These are phyloP conservation scores for Entoloma clypeatum DNA, from an alignment of 1,284 basidiomycete genomes.

Conservation along the genomic window DNA sequence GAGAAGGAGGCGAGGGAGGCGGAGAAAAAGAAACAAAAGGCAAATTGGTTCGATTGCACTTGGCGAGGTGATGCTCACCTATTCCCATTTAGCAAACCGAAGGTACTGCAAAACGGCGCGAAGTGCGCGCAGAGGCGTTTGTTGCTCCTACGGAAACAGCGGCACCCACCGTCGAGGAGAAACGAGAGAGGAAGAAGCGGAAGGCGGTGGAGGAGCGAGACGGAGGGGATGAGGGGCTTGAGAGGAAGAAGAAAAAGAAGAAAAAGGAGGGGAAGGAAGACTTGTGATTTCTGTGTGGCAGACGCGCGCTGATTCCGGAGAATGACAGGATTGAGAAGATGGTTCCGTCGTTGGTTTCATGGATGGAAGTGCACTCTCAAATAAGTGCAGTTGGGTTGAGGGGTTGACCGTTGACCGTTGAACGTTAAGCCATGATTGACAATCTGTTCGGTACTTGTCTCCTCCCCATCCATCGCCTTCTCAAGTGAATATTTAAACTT, in stretches of 20 bases:
- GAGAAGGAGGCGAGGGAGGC: constrained; percentile 72
- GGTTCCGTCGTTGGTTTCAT: no score
- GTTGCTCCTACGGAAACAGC: constrained; percentile 75
- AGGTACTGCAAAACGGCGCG: constrained; percentile 61
- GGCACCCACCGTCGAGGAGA: constrained; percentile 75
- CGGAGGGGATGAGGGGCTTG: constrained; percentile 20
- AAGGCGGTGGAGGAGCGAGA: constrained; percentile 19
- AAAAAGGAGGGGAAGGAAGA: constrained; percentile 14
- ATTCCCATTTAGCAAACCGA: constrained; percentile 65
- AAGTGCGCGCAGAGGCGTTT: constrained; percentile 80
- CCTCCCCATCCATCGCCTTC: no score
- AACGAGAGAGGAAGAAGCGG: constrained; percentile 55
- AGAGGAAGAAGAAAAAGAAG: constrained; percentile 23
- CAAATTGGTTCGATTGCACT: background rate
- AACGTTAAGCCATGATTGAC: no score
- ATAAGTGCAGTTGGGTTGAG: no score
- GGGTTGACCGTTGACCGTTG: no score
- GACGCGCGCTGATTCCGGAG: no score
- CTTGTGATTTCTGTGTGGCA: constrained; percentile 7
- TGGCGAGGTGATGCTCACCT: constrained; percentile 3
- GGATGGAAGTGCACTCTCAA: no score
- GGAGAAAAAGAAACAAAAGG: constrained; percentile 68
- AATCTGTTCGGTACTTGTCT: no score
- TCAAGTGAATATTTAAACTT: no score
- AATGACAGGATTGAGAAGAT: no score